Percentiles rank a stretch among this genome's conserved stretches.
Evolutionary conservation across 2,329 filamentous ascomycete genomes (phyloP).

Genomic region (Coniella vitis): DNA sequence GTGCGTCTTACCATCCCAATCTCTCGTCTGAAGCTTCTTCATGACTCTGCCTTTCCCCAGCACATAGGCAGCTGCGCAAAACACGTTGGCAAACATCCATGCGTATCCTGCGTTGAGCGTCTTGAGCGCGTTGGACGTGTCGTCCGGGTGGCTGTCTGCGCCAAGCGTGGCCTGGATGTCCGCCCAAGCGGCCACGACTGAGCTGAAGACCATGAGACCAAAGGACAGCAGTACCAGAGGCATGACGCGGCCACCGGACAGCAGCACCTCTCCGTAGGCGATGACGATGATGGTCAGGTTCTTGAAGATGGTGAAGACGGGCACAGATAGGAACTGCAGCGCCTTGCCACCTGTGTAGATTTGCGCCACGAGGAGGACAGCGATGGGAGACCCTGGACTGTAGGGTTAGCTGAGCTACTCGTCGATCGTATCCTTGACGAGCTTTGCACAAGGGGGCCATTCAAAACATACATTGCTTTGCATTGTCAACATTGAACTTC

Average conservation of each 20-base stretch:
- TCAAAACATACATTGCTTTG: slow-evolving; percentile 70
- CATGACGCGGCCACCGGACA: slow-evolving; percentile 92
- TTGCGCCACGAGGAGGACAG: slow-evolving; percentile 93
- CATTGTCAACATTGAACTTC: slow-evolving; percentile 80
- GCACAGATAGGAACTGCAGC: slow-evolving; percentile 91
- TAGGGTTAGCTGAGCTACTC: not conserved
- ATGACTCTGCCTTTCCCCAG: slow-evolving; percentile 96
- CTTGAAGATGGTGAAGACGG: slow-evolving; percentile 99
- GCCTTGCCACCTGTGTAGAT: slow-evolving; percentile 97
- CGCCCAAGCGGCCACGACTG: slow-evolving; percentile 91
- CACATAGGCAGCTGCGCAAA: slow-evolving; percentile 86
- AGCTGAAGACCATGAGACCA: slow-evolving; percentile 92
- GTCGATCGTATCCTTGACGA: not conserved
- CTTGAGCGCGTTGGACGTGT: slow-evolving; percentile 64
- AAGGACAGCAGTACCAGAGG: slow-evolving; percentile 86
- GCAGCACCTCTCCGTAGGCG: slow-evolving; percentile 94
- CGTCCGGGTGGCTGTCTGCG: slow-evolving; percentile 44
- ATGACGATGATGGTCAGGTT: slow-evolving; percentile 98
- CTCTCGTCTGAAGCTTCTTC: slow-evolving; percentile 99
- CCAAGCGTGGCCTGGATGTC: slow-evolving; percentile 83
- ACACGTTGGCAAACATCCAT: slow-evolving; percentile 96
- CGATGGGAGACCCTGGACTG: slow-evolving; percentile 85
- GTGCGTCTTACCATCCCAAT: slow-evolving; percentile 95
- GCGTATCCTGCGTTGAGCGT: slow-evolving; percentile 92
- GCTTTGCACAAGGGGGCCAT: not conserved